phyloP scores from a whole-genome alignment of 176 grass and related monocot genomes.

The Oryza glumipatula region DNA sequence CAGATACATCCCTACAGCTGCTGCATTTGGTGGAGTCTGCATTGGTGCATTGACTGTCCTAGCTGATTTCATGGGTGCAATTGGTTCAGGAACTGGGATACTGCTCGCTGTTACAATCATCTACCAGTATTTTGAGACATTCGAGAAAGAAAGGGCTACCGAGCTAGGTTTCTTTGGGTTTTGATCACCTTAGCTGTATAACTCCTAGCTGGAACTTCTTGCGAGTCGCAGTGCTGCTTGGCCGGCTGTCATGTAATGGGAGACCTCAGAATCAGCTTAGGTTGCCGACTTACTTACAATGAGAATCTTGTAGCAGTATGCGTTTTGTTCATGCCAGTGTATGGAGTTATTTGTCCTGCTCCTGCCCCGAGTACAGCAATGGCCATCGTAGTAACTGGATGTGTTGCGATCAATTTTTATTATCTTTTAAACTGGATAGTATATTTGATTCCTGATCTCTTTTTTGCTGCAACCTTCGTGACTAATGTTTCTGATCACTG shows the following conservation, averaged over 20 bases:
- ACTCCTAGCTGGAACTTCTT: slow-evolving; percentile 20
- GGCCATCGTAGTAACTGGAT: slow-evolving; percentile 33
- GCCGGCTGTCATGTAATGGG: slow-evolving; percentile 20
- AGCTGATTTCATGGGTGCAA: slow-evolving; percentile 96
- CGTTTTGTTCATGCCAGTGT: slow-evolving; percentile 28
- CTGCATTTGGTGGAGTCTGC: slow-evolving; percentile 91
- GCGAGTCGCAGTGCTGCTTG: slow-evolving; percentile 13
- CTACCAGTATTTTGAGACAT: slow-evolving; percentile 94
- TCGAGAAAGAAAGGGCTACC: slow-evolving; percentile 91
- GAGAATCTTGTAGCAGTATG: slow-evolving; percentile 22
- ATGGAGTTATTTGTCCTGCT: background rate
- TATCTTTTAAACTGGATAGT: slow-evolving; percentile 24
- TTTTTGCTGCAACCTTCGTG: background rate
- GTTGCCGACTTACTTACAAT: background rate
- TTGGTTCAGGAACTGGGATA: slow-evolving; percentile 96
- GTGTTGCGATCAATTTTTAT: slow-evolving; percentile 5
- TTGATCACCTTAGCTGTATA: slow-evolving; percentile 43
- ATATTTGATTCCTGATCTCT: background rate
- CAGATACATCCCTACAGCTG: slow-evolving; percentile 92
- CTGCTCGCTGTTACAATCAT: slow-evolving; percentile 94
- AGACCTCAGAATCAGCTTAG: slow-evolving; percentile 29
- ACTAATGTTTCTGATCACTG: background rate
- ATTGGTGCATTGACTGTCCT: slow-evolving; percentile 93
- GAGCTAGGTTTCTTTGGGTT: slow-evolving; percentile 94
- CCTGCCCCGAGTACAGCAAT: slow-evolving; percentile 7